These are phyloP conservation scores for Nakataea oryzae DNA, from an alignment of 2,329 filamentous ascomycete species.

Conservation along the genomic window DNA sequence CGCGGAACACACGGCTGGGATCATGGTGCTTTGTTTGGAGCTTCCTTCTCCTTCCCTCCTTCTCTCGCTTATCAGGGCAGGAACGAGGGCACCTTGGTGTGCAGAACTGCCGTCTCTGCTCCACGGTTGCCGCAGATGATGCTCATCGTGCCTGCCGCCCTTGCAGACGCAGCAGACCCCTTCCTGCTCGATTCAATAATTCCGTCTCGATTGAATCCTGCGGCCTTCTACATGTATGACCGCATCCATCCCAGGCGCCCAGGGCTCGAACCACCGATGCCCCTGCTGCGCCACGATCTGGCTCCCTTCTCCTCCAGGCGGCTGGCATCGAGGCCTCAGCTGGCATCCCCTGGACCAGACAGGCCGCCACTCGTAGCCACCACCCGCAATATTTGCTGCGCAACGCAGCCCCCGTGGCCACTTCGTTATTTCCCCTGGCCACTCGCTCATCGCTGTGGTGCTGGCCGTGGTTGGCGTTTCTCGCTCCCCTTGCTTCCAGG, in stretches of 20 bases:
- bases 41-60: not conserved
- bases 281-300: no score
- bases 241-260: no score
- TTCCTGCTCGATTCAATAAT: no score
- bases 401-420: no score
- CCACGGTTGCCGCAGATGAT: not conserved
- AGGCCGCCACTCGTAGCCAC: not conserved
- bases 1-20: not conserved
- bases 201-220: no score
- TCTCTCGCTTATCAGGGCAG: not conserved
- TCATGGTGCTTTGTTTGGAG: not conserved
- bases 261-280: no score
- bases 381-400: not conserved
- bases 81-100: no score
- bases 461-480: not conserved
- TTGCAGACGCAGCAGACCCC: not conserved
- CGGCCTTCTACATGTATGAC: no score
- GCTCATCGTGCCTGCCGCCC: not conserved
- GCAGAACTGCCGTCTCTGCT: not conserved
- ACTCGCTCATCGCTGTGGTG: not conserved
- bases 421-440: not conserved
- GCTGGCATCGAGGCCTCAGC: not conserved
- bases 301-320: no score
- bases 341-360: not conserved
- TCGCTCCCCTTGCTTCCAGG: not conserved